Evolutionary conservation across 306 rosid genomes (phyloP).

Genomic region (Rosa lucieae): DNA sequence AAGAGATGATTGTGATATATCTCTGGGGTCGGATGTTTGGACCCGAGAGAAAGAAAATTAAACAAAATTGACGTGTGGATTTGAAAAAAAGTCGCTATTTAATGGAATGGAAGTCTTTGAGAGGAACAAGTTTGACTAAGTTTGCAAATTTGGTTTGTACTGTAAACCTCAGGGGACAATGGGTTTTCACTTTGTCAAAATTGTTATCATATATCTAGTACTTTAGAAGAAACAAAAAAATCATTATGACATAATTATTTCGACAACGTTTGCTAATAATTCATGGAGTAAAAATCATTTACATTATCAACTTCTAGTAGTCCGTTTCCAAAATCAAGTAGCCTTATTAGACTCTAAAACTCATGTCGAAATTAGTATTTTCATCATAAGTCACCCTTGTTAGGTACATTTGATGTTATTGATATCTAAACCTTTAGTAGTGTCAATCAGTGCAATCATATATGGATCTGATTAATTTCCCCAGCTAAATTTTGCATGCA

Average conservation of each 20-base stretch:
- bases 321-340: too few relatives aligned
- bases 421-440: too few relatives aligned
- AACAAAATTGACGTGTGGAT: not conserved
- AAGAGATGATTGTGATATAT: not conserved
- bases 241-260: not conserved
- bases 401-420: too few relatives aligned
- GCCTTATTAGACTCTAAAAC: too few relatives aligned
- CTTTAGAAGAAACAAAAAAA: not conserved
- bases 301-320: too few relatives aligned
- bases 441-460: not conserved
- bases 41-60: not conserved
- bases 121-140: conserved; percentile 15
- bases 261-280: not conserved
- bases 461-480: not conserved
- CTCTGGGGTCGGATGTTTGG: conserved; percentile 1
- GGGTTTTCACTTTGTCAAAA: not conserved
- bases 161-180: conserved; percentile 1
- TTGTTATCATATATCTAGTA: not conserved
- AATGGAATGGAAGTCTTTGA: conserved; percentile 2
- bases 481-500: not conserved
- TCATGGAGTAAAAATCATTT: not conserved
- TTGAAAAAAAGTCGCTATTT: not conserved
- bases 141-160: not conserved
- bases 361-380: too few relatives aligned
- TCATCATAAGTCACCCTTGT: too few relatives aligned